Conservation (phyloP, 2,329 filamentous ascomycete species). For the Hymenoscyphus infarciens region DNA sequence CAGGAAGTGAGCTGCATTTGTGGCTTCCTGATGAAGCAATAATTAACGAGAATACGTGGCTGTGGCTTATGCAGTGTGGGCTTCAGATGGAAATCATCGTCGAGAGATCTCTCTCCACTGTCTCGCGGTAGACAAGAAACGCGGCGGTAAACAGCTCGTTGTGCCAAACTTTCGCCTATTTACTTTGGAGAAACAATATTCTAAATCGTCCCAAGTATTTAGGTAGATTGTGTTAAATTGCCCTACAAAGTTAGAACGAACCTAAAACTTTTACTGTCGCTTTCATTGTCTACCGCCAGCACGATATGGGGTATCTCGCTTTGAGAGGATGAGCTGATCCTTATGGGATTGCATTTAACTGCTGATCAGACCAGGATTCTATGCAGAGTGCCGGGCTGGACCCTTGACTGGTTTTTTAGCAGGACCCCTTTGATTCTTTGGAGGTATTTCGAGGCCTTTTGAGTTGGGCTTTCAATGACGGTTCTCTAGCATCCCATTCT, state of each 20-base stretch:
- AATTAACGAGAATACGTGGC: background rate
- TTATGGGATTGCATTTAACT: background rate
- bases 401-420: background rate
- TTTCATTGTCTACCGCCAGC: no score
- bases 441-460: background rate
- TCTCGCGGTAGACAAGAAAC: background rate
- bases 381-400: background rate
- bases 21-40: background rate
- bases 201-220: no score
- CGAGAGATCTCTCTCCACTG: background rate
- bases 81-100: background rate
- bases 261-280: no score
- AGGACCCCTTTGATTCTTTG: no score
- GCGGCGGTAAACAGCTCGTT: no score
- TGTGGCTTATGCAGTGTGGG: background rate
- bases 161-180: no score
- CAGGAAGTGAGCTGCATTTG: background rate
- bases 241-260: no score
- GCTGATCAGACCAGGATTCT: background rate
- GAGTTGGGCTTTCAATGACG: background rate
- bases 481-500: background rate
- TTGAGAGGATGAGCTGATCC: background rate
- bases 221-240: no score
- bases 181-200: no score
- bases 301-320: no score